Evolutionary conservation across 164 flowering plant genomes (phyloP).

Genomic region (Taxillus chinensis): DNA sequence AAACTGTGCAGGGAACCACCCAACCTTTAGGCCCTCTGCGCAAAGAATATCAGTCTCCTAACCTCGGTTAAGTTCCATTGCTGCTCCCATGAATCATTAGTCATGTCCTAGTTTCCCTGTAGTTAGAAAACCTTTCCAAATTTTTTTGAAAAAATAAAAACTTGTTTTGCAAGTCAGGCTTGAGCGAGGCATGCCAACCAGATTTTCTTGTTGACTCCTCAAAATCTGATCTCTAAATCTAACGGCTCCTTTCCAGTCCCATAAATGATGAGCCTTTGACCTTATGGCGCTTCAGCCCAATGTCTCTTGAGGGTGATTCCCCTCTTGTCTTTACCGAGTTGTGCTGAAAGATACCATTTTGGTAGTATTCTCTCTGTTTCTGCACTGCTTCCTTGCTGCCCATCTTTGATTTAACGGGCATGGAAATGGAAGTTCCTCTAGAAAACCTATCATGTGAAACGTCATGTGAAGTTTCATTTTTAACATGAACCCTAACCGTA

Average conservation of each 20-base stretch:
- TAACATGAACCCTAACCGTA: constrained; percentile 4
- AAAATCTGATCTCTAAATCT: constrained; percentile 14
- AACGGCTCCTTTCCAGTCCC: constrained; percentile 24
- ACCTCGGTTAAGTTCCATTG: constrained; percentile 28
- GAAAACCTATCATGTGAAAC: constrained; percentile 22
- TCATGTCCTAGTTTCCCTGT: constrained; percentile 13
- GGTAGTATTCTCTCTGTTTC: constrained; percentile 27
- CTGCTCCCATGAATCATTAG: constrained; percentile 30
- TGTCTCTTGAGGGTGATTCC: constrained; percentile 33
- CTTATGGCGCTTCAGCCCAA: constrained; percentile 60
- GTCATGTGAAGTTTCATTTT: constrained; percentile 20
- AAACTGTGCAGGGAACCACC: constrained; percentile 20
- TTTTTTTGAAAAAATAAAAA: constrained; percentile 13
- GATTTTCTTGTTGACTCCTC: constrained; percentile 13
- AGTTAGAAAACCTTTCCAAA: constrained; percentile 30
- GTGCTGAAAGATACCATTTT: constrained; percentile 19
- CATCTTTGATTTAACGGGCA: constrained; percentile 31
- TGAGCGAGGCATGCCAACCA: constrained; percentile 14
- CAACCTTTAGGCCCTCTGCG: constrained; percentile 39
- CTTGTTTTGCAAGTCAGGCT: constrained; percentile 39
- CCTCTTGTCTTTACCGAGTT: constrained; percentile 19
- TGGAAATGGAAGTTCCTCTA: constrained; percentile 24
- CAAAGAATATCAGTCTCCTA: constrained; percentile 40
- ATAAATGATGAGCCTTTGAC: constrained; percentile 51
- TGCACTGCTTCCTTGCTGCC: constrained; percentile 17